Conservation (phyloP, 371 early-diverging fungal genomes). For the Mucor saturninus region DNA sequence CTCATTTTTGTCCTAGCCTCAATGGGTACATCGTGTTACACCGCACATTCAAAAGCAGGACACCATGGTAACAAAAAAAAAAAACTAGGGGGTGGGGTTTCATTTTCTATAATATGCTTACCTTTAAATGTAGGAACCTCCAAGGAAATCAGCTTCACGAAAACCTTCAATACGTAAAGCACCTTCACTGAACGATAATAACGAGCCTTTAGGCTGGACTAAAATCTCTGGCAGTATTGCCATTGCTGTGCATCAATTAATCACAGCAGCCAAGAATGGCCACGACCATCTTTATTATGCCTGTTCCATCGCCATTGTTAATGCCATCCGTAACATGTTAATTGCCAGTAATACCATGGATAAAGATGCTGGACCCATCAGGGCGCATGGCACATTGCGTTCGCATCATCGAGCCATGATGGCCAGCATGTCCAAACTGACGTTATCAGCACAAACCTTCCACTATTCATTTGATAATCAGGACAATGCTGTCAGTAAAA, state of each 20-base stretch:
- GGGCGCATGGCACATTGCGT: slow-evolving; percentile 65
- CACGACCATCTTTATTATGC: slow-evolving; percentile 47
- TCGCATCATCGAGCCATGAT: slow-evolving; percentile 79
- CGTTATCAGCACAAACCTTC: slow-evolving; percentile 54
- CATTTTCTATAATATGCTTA: neutral
- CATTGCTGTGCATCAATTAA: slow-evolving; percentile 70
- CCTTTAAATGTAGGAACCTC: neutral
- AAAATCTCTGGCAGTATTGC: slow-evolving; percentile 63
- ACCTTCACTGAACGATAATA: neutral
- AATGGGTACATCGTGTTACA: slow-evolving; percentile 62
- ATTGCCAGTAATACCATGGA: slow-evolving; percentile 74
- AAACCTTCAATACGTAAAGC: slow-evolving; percentile 22
- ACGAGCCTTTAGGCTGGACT: slow-evolving; percentile 63
- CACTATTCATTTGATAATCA: slow-evolving; percentile 33
- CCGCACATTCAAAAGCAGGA: slow-evolving; percentile 52
- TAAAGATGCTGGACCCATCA: slow-evolving; percentile 62
- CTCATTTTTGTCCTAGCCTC: slow-evolving; percentile 13
- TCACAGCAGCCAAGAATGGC: slow-evolving; percentile 61
- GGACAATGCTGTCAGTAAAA: slow-evolving; percentile 57
- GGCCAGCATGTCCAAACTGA: slow-evolving; percentile 77
- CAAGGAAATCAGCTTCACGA: slow-evolving; percentile 34
- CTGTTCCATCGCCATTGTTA: slow-evolving; percentile 66
- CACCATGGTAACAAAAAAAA: neutral
- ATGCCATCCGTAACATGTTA: slow-evolving; percentile 86
- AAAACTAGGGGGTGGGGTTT: neutral